Evolutionary conservation across 106 monocot species (phyloP), one percentile per base, ranked within the genome.

Genomic region (Xerophyta viscosa): DNA sequence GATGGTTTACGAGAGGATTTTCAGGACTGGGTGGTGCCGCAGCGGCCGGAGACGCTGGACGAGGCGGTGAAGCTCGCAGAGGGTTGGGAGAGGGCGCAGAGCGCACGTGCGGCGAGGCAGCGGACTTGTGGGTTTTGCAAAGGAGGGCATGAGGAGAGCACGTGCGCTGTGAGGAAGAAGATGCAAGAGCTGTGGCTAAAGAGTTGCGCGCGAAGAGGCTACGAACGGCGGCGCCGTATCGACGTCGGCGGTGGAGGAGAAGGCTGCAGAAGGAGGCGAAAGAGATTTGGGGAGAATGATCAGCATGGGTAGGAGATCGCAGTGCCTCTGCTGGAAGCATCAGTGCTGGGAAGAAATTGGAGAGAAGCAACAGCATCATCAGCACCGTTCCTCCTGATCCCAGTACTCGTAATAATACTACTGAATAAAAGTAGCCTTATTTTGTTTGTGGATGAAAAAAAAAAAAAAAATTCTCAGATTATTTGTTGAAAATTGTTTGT

Each of bases 1-100:
- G 88, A 96, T 33, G 89, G 88, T 24, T 37, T 89, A 57, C 71
- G 56, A 21, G 73, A 79, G 56, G 89, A 79, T 12, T 74, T 65
- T 21, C 57, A 52, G 51, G 84, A 79, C 7, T 76, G 85, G 96
- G 64, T 89, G 0, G 52, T 57, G 42, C 56, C 66, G 41, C 78
- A 73, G 66, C 5, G 41, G 41, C 84, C 85, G 17, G 64, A 52
- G 55, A 71, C 84, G 30, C 27, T 94, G 44, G 71, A 67, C 37
- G 88, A 79, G 54, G 88, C 88, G 20, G 70, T 79, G 37, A 37
- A 58, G 58, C 41, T 85, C 52, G 85, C 88, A 7, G 1, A 56
- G 50, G 68, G 60, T 24, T 82, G 81, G 81, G 96, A 89, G 65
- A 37, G 42, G 66, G 87, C 74, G 26, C 20, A 57, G 45, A 63